Evolutionary conservation across 2,329 filamentous ascomycete genomes (phyloP).

Genomic region (Xylariaceae sp.): DNA sequence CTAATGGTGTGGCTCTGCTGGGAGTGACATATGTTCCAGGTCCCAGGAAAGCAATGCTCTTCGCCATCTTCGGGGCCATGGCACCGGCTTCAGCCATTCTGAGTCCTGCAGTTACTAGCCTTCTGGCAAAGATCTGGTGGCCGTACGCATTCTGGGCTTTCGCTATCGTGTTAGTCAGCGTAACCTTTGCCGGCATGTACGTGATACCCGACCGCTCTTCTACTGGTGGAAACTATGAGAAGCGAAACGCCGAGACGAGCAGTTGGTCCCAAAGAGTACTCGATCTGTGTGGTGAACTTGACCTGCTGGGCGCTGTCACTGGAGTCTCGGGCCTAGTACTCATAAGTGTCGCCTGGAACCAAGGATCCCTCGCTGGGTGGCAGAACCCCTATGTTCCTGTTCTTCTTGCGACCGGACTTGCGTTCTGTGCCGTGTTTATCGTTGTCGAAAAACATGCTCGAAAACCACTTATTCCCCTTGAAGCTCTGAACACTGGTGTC

Average conservation of each 20-base stretch:
- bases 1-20: constrained; percentile 53
- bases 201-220: constrained; percentile 22
- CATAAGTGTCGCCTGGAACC: constrained; percentile 60
- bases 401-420: constrained; percentile 48
- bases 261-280: constrained; percentile 11
- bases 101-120: constrained; percentile 27
- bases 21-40: constrained; percentile 45
- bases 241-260: neutral
- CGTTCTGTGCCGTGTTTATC: constrained; percentile 50
- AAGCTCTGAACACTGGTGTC: constrained; percentile 45
- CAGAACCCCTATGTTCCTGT: constrained; percentile 48
- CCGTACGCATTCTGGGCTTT: constrained; percentile 32
- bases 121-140: constrained; percentile 30
- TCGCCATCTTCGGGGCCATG: constrained; percentile 34
- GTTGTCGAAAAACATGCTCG: constrained; percentile 47
- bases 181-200: constrained; percentile 24
- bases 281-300: constrained; percentile 25
- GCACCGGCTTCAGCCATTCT: constrained; percentile 32
- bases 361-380: constrained; percentile 55
- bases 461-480: constrained; percentile 52
- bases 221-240: neutral
- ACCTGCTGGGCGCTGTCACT: constrained; percentile 29
- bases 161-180: constrained; percentile 24
- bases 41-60: constrained; percentile 33
- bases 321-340: constrained; percentile 53